A percentile compares a stretch with the other conserved stretches of the same genome.
Conservation (phyloP, 257 asterid genomes). For the Penstemon barbatus region DNA sequence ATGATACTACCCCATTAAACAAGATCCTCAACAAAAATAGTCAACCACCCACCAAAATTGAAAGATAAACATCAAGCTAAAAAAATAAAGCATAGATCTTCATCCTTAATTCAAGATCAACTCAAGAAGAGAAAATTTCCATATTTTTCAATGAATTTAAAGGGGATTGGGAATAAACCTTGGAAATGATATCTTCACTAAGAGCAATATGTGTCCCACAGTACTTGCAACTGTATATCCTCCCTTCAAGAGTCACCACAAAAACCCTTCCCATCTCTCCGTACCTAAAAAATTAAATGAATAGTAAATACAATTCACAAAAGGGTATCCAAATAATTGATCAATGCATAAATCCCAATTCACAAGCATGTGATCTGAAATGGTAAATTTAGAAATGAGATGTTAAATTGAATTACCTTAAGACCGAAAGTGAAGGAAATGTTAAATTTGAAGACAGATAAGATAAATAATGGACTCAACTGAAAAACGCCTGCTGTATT, state of each 20-base stretch:
- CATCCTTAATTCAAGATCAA: background rate
- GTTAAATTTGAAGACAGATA: background rate
- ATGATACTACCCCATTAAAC: background rate
- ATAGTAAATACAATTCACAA: background rate
- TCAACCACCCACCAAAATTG: slow-evolving; percentile 27
- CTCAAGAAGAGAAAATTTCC: background rate
- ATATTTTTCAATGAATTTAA: background rate
- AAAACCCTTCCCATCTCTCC: slow-evolving; percentile 33
- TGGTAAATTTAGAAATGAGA: no score
- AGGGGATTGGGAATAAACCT: slow-evolving; percentile 23
- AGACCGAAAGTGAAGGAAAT: slow-evolving; percentile 32
- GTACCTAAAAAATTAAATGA: background rate
- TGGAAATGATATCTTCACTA: slow-evolving; percentile 34
- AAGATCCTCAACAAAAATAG: slow-evolving; percentile 22
- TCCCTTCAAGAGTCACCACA: slow-evolving; percentile 35
- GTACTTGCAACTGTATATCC: slow-evolving; percentile 39
- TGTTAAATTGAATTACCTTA: slow-evolving; percentile 24
- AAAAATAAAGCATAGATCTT: background rate
- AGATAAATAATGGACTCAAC: background rate
- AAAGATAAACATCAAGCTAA: background rate
- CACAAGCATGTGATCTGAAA: background rate
- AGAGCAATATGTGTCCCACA: slow-evolving; percentile 40
- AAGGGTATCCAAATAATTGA: background rate
- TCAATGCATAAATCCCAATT: background rate
- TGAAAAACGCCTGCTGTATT: background rate